Evolutionary conservation across 257 asterid species (phyloP), one percentile per base, ranked within the genome.

Genomic region (Leonotis leonurus): DNA sequence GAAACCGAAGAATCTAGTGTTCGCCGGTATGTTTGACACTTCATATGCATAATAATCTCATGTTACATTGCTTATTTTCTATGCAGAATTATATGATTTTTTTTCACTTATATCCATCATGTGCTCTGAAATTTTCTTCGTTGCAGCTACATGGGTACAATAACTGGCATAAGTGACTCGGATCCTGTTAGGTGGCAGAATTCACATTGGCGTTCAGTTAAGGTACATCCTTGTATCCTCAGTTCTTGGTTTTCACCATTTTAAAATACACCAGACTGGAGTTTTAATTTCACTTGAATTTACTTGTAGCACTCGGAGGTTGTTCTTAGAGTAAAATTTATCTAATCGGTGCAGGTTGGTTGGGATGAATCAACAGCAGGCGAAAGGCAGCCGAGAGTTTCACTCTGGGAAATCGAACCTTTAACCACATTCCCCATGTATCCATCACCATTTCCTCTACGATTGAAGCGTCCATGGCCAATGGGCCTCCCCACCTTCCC

Each of bases 331-430:
- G 26, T 27, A 20, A 35, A 21, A 60, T 27, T 16, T 64, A 33
- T 29, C 40, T 40, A 4, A 54, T 39, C 24, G 25, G 18, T 79
- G 66, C 70, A 87, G 94, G 96, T 87, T 53, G 94, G 96, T 6
- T 87, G 96, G 96, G 96, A 87, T 30, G 96, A 88, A 61, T 88
- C 96, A 17, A 81, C 94, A 3, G 86, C 96, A 24, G 96, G 96
- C 27, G 94, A 88, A 54, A 77, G 81, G 72, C 96, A 83, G 70
- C 88, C 83, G 14, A 74, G 94, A 75, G 96, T 85, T 45, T 87
- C 96, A 30, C 83, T 87, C 56, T 87, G 96, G 96, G 94, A 87
- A 72, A 83, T 87, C 13, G 96, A 87, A 75, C 94, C 96, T 62
- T 64, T 87, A 46, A 85, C 90, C 8, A 79, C 96, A 35, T 88